phyloP scores from a whole-genome alignment of 345 rosid genomes.

The Excoecaria agallocha region DNA sequence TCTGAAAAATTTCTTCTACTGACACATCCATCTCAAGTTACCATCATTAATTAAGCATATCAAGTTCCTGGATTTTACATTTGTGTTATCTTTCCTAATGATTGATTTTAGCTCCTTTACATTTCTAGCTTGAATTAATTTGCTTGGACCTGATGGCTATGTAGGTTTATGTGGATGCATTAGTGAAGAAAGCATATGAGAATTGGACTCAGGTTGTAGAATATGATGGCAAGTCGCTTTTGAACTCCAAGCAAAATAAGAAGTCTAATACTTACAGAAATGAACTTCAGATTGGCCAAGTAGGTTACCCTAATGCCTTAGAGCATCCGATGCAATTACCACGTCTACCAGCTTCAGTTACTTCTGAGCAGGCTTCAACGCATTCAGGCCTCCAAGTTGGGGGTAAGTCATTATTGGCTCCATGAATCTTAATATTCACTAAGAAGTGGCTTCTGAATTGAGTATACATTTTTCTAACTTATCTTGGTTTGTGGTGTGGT shows the following conservation, averaged over 20 bases:
- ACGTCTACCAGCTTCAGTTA: conserved; percentile 44
- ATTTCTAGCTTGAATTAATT: neutral
- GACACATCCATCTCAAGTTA: neutral
- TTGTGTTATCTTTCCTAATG: neutral
- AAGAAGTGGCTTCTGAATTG: neutral
- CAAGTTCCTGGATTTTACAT: neutral
- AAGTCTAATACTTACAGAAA: conserved; percentile 42
- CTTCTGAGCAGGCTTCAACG: conserved; percentile 49
- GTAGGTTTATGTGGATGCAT: conserved; percentile 79
- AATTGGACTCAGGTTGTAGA: conserved; percentile 83
- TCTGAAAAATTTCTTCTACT: neutral
- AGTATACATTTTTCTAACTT: neutral
- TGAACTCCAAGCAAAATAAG: conserved; percentile 64
- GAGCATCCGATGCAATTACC: conserved; percentile 57
- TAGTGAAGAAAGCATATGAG: conserved; percentile 94
- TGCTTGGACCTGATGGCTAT: neutral
- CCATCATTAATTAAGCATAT: neutral
- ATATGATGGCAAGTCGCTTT: conserved; percentile 82
- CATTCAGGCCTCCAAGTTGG: conserved; percentile 51
- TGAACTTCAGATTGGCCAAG: conserved; percentile 46
- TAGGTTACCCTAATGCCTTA: conserved; percentile 43
- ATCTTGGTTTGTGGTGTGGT: conserved; percentile 15
- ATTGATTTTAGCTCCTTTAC: neutral
- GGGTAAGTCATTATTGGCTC: conserved; percentile 38
- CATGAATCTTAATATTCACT: neutral